A percentile compares a stretch with the other conserved stretches of the same genome.
These are phyloP conservation scores for Aureobasidium vineae DNA, from an alignment of 2,329 filamentous ascomycete species.

Conservation along the genomic window DNA sequence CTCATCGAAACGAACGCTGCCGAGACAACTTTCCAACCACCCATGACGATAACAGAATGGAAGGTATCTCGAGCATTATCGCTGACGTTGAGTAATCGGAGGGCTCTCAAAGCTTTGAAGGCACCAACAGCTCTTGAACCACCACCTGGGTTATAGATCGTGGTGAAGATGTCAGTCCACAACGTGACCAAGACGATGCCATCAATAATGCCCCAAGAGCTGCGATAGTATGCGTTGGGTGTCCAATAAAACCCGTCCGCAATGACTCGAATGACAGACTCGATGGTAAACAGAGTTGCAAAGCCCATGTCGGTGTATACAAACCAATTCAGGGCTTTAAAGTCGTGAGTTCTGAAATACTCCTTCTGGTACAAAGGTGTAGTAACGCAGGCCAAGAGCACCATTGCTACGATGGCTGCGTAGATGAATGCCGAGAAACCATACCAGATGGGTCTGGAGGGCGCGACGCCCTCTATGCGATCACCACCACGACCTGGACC, in stretches of 20 bases:
- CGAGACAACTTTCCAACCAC: slow-evolving; percentile 90
- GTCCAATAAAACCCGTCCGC: slow-evolving; percentile 96
- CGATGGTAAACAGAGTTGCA: slow-evolving; percentile 77
- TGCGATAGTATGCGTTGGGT: slow-evolving; percentile 93
- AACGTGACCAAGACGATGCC: slow-evolving; percentile 86
- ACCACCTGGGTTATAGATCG: slow-evolving; percentile 75
- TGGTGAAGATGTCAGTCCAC: slow-evolving; percentile 89
- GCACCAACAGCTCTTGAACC: slow-evolving; percentile 90
- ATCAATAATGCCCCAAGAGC: slow-evolving; percentile 96
- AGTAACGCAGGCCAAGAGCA: slow-evolving; percentile 89
- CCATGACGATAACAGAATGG: slow-evolving; percentile 90
- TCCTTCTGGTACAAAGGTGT: slow-evolving; percentile 92
- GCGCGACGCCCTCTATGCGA: slow-evolving; percentile 84
- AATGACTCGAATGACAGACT: slow-evolving; percentile 87
- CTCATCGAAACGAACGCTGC: slow-evolving; percentile 93
- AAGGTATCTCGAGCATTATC: slow-evolving; percentile 95
- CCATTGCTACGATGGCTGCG: slow-evolving; percentile 92
- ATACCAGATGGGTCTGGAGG: slow-evolving; percentile 89
- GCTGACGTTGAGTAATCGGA: slow-evolving; percentile 90
- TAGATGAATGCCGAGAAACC: slow-evolving; percentile 92
- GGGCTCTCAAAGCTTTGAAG: slow-evolving; percentile 91
- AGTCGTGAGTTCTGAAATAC: slow-evolving; percentile 65
- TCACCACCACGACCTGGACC: slow-evolving; percentile 85
- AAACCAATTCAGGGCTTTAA: slow-evolving; percentile 79
- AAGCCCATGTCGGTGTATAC: slow-evolving; percentile 92